Evolutionary conservation across 2,329 filamentous ascomycete genomes (phyloP), one percentile per base, ranked within the genome.

Genomic region (Chaetothyriales sp.): DNA sequence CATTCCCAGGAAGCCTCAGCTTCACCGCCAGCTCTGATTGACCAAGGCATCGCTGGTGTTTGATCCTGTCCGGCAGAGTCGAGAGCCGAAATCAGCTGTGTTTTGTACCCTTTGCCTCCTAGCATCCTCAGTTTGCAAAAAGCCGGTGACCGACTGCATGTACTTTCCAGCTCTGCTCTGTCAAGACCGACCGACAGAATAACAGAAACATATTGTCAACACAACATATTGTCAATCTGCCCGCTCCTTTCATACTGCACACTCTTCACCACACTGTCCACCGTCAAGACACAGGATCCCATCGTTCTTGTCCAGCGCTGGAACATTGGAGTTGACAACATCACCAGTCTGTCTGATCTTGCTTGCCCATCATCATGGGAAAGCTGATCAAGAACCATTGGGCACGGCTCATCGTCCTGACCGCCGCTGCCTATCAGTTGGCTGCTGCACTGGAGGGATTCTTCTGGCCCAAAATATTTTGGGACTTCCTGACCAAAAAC

Each of bases 301-400:
- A 49, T 47, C 42, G 49, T 47, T 48, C 48, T 25, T 26, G 47
- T 51, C 46, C 51, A 51, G 43, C 51, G n/a, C n/a, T n/a, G n/a
- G n/a, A n/a, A n/a, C n/a, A n/a, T n/a, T n/a, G n/a, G n/a, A n/a
- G n/a, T n/a, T n/a, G n/a, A n/a, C n/a, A n/a, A n/a, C n/a, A n/a
- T n/a, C n/a, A n/a, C n/a, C n/a, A n/a, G n/a, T n/a, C n/a, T n/a
- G n/a, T n/a, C n/a, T n/a, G n/a, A n/a, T n/a, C n/a, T n/a, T n/a
- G n/a, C n/a, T n/a, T n/a, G n/a, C n/a, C n/a, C n/a, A n/a, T n/a
- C 57, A 69, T 57, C 59, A 98, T 98, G 92, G 92, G 92, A 69
- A 92, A 84, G 71, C 81, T 98, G 65, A 96, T 98, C 74, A 98
- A 98, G 78, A 96, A 96, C 74, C 92, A 98, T 74, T 95, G 87